Conservation (phyloP, 495 filamentous ascomycete species). For the Lichina pygmaea region DNA sequence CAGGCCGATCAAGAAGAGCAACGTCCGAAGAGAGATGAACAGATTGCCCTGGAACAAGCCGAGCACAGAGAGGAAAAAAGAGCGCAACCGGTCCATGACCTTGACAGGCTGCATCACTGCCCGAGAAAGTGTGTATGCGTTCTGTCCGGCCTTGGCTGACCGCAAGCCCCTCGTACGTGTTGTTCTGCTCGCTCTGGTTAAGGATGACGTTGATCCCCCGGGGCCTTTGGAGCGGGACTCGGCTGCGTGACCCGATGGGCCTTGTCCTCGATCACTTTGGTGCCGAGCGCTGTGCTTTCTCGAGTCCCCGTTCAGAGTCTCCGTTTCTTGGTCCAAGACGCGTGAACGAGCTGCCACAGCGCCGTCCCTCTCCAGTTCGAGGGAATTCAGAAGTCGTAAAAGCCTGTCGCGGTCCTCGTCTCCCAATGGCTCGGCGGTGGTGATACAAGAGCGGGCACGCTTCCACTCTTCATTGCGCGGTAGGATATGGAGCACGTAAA, state of each 20-base stretch:
- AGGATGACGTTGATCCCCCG: neutral
- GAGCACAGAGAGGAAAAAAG: neutral
- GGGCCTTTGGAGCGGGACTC: neutral
- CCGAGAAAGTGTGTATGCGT: no score
- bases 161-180: no score
- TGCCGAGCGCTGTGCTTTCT: neutral
- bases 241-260: neutral
- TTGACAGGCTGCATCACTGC: no score
- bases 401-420: constrained; percentile 78
- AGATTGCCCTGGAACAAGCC: constrained; percentile 28
- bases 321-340: constrained; percentile 22
- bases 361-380: neutral
- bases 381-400: constrained; percentile 31
- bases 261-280: neutral
- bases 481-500: constrained; percentile 82
- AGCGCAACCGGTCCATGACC: neutral
- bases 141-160: no score
- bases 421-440: constrained; percentile 56
- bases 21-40: constrained; percentile 38
- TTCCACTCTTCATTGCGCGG: constrained; percentile 83
- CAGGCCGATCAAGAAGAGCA: constrained; percentile 65
- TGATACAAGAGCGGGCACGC: constrained; percentile 76
- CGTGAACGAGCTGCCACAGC: neutral
- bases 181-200: no score
- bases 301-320: constrained; percentile 6